Evolutionary conservation across 495 filamentous ascomycete species (phyloP).

Genomic region (Neurospora sp.): DNA sequence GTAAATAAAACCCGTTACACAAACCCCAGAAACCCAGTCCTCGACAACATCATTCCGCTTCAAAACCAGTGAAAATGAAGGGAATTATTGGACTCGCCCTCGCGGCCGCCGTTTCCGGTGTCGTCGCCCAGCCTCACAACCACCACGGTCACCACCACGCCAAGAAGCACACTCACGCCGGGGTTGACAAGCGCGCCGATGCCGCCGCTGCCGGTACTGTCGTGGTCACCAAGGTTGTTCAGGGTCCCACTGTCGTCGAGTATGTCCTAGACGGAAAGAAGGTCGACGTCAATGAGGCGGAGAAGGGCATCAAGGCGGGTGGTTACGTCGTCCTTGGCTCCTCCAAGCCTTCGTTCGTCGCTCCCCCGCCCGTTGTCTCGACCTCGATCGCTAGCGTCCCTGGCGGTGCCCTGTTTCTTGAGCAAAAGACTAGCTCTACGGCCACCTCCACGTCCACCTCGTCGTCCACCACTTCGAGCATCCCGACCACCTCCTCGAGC

Average conservation of each 20-base stretch:
- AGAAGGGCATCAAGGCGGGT: conserved; percentile 51
- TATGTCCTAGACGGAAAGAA: conserved; percentile 50
- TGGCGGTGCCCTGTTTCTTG: conserved; percentile 26
- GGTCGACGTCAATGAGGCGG: conserved; percentile 45
- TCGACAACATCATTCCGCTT: conserved; percentile 1
- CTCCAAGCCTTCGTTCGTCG: conserved; percentile 31
- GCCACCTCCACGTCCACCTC: conserved; percentile 5
- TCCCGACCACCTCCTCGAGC: conserved; percentile 14
- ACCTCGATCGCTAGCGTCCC: conserved; percentile 13
- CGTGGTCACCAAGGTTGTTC: conserved; percentile 19
- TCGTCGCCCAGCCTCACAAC: conserved; percentile 37
- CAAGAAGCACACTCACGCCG: conserved; percentile 24
- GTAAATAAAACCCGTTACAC: not conserved
- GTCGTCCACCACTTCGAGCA: conserved; percentile 8
- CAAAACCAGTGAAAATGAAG: conserved; percentile 36
- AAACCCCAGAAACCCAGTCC: not conserved
- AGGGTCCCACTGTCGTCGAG: conserved; percentile 45
- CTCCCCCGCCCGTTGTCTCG: conserved; percentile 23
- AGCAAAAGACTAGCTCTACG: conserved; percentile 14
- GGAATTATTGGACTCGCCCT: conserved; percentile 33
- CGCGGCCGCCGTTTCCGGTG: conserved; percentile 36
- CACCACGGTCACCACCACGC: conserved; percentile 31
- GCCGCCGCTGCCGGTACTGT: conserved; percentile 28
- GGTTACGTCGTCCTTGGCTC: conserved; percentile 41
- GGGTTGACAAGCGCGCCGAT: conserved; percentile 34